Conservation (phyloP, 352 stramenopile genomes). For the Globisporangium recalcitrans region DNA sequence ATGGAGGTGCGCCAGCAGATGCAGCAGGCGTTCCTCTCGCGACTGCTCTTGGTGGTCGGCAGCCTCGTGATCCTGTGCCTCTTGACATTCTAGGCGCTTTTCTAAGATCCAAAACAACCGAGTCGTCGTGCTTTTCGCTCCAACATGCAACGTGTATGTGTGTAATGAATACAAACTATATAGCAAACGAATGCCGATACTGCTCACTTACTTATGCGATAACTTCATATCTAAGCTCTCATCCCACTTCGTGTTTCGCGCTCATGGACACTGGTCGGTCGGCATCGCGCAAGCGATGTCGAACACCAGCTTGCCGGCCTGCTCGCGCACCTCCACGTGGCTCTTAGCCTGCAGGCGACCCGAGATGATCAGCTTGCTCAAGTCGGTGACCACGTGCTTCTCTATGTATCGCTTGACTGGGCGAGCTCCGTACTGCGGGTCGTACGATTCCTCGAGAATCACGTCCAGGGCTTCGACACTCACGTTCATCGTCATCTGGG, state of each 20-base stretch:
- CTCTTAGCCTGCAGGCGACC: constrained; percentile 55
- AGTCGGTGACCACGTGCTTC: constrained; percentile 89
- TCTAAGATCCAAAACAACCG: no score
- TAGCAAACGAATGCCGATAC: neutral
- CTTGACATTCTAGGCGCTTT: constrained; percentile 68
- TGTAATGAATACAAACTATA: neutral
- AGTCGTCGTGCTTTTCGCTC: neutral
- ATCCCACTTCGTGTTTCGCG: neutral
- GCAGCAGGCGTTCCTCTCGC: constrained; percentile 71
- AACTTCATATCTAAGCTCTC: neutral
- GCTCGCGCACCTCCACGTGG: constrained; percentile 54
- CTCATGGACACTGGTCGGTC: constrained; percentile 15
- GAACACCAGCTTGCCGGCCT: constrained; percentile 44
- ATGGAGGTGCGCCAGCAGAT: constrained; percentile 56
- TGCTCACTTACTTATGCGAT: neutral
- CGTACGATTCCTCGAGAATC: constrained; percentile 91
- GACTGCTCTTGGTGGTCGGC: constrained; percentile 61
- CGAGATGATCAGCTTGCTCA: constrained; percentile 68
- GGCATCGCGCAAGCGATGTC: constrained; percentile 40
- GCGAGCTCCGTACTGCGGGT: constrained; percentile 92
- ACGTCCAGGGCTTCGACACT: constrained; percentile 83
- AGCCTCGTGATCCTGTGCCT: constrained; percentile 71
- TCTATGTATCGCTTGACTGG: constrained; percentile 96
- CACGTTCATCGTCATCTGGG: constrained; percentile 62
- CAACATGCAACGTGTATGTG: neutral